Conservation (phyloP, 345 rosid genomes). For the Fremontodendron californicum region DNA sequence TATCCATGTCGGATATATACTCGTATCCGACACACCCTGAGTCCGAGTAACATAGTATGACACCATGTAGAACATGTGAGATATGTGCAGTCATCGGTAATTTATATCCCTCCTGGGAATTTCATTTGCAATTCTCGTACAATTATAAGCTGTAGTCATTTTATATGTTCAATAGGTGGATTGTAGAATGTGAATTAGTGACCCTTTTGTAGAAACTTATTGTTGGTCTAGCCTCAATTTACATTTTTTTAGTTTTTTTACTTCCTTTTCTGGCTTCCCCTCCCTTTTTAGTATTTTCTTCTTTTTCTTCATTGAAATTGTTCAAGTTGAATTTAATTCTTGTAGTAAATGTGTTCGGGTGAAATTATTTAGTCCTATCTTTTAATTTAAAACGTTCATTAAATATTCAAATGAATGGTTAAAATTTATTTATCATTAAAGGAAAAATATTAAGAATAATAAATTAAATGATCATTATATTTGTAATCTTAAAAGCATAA, state of each 20-base stretch:
- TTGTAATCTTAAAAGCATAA: too few relatives aligned
- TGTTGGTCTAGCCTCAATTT: background rate
- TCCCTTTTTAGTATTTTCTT: background rate
- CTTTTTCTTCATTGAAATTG: background rate
- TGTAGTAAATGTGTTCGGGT: background rate
- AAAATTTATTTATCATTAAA: too few relatives aligned
- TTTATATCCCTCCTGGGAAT: background rate
- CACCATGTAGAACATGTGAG: conserved; percentile 12
- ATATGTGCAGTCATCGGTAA: conserved; percentile 15
- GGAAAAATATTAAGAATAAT: too few relatives aligned
- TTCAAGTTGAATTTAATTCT: background rate
- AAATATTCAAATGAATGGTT: too few relatives aligned
- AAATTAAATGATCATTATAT: too few relatives aligned
- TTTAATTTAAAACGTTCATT: too few relatives aligned
- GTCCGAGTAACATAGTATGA: too few relatives aligned
- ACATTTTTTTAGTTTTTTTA: background rate
- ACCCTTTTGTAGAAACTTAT: conserved; percentile 13
- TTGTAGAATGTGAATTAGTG: conserved; percentile 33
- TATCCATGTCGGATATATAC: too few relatives aligned
- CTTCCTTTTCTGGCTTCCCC: background rate
- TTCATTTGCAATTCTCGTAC: conserved; percentile 8
- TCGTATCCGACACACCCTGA: too few relatives aligned
- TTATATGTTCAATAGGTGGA: conserved; percentile 17
- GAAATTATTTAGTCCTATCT: too few relatives aligned
- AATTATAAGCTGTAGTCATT: conserved; percentile 11